These are phyloP conservation scores for Rhizophora apiculata DNA, from an alignment of 345 rosid species.

Conservation along the genomic window DNA sequence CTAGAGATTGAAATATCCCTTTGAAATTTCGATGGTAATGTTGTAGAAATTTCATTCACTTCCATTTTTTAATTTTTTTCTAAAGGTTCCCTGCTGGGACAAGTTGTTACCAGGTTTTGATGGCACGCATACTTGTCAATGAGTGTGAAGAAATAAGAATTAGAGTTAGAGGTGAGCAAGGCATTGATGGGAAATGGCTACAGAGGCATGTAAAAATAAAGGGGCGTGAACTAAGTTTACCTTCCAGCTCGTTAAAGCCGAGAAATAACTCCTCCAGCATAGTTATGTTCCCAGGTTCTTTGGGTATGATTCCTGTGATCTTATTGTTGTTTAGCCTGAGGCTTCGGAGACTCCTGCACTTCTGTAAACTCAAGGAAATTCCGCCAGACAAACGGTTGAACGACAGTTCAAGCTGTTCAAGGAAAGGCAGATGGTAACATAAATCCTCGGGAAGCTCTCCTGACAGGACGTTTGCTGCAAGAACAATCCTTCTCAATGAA, in stretches of 20 bases:
- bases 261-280: constrained; percentile 1
- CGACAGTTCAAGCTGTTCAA: not conserved
- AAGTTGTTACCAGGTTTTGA: too few relatives aligned
- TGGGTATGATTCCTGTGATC: constrained; percentile 11
- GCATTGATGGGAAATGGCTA: not conserved
- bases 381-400: constrained; percentile 1
- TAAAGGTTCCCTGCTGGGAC: too few relatives aligned
- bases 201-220: not conserved
- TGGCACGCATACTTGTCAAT: too few relatives aligned
- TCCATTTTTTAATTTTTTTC: too few relatives aligned
- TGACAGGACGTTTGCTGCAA: not conserved
- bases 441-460: constrained; percentile 1
- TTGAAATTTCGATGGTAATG: too few relatives aligned
- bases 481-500: not conserved
- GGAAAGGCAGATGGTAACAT: not conserved
- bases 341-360: not conserved
- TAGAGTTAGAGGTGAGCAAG: not conserved
- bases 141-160: too few relatives aligned
- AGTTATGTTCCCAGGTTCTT: constrained; percentile 9
- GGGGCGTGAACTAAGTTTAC: not conserved
- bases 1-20: too few relatives aligned
- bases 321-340: not conserved
- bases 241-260: not conserved
- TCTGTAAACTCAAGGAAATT: constrained; percentile 5
- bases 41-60: too few relatives aligned